These are phyloP conservation scores for Oryza glumipatula DNA, from an alignment of 176 grass and related monocot genomes.

Conservation along the genomic window DNA sequence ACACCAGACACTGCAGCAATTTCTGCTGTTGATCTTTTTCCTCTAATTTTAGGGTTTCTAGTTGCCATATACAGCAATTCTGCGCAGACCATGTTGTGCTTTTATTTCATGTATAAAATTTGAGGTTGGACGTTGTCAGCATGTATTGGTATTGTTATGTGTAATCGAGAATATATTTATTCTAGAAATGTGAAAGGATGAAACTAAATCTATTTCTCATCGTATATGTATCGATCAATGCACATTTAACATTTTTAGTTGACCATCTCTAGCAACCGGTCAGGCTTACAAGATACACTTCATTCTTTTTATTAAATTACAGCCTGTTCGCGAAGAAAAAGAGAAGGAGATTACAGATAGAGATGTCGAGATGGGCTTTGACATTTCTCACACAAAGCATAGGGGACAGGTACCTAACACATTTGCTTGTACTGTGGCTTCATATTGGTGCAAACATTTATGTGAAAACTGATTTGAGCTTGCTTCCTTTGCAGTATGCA, in stretches of 20 bases:
- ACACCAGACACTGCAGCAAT: neutral
- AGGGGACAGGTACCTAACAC: conserved; percentile 76
- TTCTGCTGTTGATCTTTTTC: neutral
- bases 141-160: conserved; percentile 4
- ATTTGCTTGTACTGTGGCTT: neutral
- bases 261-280: neutral
- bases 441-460: conserved; percentile 27
- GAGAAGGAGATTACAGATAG: conserved; percentile 78
- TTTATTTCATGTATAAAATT: neutral
- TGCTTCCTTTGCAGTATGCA: conserved; percentile 70
- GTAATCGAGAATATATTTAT: neutral
- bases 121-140: conserved; percentile 23
- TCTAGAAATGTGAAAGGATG: conserved; percentile 1
- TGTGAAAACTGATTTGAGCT: conserved; percentile 43
- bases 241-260: neutral
- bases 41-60: neutral
- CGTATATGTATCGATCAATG: neutral
- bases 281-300: conserved; percentile 23
- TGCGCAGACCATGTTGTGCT: neutral
- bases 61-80: neutral
- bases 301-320: conserved; percentile 35
- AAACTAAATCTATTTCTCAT: neutral
- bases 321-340: conserved; percentile 78
- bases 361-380: conserved; percentile 93
- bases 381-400: conserved; percentile 82